Conservation (phyloP, 106 monocot species). For the Xerophyta viscosa region DNA sequence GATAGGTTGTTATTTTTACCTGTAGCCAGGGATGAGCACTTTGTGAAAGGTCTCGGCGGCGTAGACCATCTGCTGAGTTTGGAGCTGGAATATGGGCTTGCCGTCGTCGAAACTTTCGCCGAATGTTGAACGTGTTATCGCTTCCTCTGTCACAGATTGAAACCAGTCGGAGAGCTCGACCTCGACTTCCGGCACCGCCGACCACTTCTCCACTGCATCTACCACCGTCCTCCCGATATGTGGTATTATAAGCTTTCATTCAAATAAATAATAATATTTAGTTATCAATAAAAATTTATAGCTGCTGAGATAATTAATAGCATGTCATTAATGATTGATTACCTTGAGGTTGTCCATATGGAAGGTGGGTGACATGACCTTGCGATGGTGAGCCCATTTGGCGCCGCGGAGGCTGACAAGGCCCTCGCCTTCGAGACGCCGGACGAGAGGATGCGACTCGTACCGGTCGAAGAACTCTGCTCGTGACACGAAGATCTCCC, state of each 20-base stretch:
- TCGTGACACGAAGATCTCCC: constrained; percentile 70
- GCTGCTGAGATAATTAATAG: too few species aligned
- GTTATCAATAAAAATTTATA: too few species aligned
- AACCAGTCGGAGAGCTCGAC: constrained; percentile 67
- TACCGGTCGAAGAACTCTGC: constrained; percentile 68
- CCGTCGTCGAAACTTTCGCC: constrained; percentile 59
- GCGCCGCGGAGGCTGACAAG: constrained; percentile 70
- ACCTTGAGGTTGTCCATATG: constrained; percentile 91
- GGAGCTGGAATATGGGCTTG: constrained; percentile 55
- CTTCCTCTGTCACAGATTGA: constrained; percentile 45
- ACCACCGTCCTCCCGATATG: constrained; percentile 48
- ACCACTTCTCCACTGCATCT: constrained; percentile 50
- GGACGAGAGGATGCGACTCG: constrained; percentile 77
- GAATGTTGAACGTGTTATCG: constrained; percentile 43
- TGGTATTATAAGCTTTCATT: constrained; percentile 47
- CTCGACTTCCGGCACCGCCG: constrained; percentile 46
- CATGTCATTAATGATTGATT: background rate
- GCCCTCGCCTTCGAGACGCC: constrained; percentile 88
- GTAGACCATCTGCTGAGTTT: constrained; percentile 64
- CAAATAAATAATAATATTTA: background rate
- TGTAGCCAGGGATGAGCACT: constrained; percentile 71
- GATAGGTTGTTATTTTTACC: too few species aligned
- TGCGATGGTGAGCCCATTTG: constrained; percentile 86
- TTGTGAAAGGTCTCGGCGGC: constrained; percentile 82
- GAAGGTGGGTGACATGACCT: constrained; percentile 71